Evolutionary conservation across 768 basidiomycete species (phyloP).

Genomic region (Tephrocybe sp.): DNA sequence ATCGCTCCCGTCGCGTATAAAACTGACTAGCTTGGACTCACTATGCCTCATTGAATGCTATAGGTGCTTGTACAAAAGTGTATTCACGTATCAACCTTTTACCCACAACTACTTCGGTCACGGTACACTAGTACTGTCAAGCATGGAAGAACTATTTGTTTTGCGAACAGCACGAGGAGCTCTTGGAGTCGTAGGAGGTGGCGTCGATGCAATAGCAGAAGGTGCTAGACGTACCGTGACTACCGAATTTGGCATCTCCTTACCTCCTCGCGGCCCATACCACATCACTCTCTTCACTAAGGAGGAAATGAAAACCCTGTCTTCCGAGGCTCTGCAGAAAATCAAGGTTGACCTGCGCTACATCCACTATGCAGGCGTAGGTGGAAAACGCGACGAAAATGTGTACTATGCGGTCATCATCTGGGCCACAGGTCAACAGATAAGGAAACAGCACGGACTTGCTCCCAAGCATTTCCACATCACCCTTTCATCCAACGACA

Average conservation of each 20-base stretch:
- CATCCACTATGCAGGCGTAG: conserved; percentile 39
- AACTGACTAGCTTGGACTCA: too few relatives aligned
- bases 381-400: conserved; percentile 28
- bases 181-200: conserved; percentile 18
- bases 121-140: neutral
- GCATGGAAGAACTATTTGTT: conserved; percentile 5
- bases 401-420: conserved; percentile 51
- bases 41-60: too few relatives aligned
- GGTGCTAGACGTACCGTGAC: conserved; percentile 5
- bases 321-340: conserved; percentile 20
- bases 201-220: conserved; percentile 18
- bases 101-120: too few relatives aligned
- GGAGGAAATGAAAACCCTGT: conserved; percentile 31
- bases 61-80: neutral
- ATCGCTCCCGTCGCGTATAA: too few relatives aligned
- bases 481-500: conserved; percentile 40
- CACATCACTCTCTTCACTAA: conserved; percentile 42
- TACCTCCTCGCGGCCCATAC: conserved; percentile 20
- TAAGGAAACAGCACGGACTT: conserved; percentile 47
- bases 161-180: conserved; percentile 18
- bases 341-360: conserved; percentile 25
- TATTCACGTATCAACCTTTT: too few relatives aligned
- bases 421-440: conserved; percentile 51
- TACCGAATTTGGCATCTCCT: neutral
- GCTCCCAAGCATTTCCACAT: conserved; percentile 56